Conservation (phyloP, 2,329 filamentous ascomycete species). For the Phaeosphaeria sp. region DNA sequence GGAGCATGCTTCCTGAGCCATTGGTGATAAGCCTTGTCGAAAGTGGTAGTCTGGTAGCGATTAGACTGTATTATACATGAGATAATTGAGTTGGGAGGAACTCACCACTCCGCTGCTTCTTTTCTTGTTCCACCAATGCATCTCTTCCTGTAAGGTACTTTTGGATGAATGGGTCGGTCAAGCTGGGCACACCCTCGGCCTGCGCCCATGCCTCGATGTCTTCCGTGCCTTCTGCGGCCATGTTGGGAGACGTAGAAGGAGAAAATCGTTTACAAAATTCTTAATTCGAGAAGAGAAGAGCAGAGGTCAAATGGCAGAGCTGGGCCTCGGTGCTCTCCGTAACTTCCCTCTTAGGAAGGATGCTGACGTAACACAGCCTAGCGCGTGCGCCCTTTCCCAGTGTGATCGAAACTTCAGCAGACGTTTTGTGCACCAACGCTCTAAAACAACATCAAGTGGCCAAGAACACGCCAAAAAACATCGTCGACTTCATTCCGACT, state of each 20-base stretch:
- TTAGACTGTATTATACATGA: conserved; percentile 28
- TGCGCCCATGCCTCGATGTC: conserved; percentile 49
- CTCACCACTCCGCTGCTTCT: conserved; percentile 79
- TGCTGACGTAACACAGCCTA: conserved; percentile 26
- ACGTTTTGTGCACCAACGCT: background rate
- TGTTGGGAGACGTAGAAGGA: conserved; percentile 4
- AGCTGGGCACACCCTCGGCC: conserved; percentile 50
- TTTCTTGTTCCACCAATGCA: conserved; percentile 80
- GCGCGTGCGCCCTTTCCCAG: conserved; percentile 3
- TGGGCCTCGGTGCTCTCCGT: conserved; percentile 23
- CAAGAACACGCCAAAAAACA: background rate
- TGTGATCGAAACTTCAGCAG: background rate
- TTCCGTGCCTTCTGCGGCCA: conserved; percentile 26
- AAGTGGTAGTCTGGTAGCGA: conserved; percentile 69
- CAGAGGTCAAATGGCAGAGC: background rate
- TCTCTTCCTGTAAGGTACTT: conserved; percentile 80
- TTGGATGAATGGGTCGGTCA: conserved; percentile 77
- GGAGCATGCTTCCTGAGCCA: conserved; percentile 76
- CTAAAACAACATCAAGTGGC: background rate
- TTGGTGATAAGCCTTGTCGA: conserved; percentile 76
- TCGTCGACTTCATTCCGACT: background rate
- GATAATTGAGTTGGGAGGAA: conserved; percentile 15
- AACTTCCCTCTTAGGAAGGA: conserved; percentile 24
- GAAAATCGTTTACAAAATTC: background rate
- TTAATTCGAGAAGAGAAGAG: background rate